phyloP scores from a whole-genome alignment of 31 red algal genomes.

The Endocladia muricata region DNA sequence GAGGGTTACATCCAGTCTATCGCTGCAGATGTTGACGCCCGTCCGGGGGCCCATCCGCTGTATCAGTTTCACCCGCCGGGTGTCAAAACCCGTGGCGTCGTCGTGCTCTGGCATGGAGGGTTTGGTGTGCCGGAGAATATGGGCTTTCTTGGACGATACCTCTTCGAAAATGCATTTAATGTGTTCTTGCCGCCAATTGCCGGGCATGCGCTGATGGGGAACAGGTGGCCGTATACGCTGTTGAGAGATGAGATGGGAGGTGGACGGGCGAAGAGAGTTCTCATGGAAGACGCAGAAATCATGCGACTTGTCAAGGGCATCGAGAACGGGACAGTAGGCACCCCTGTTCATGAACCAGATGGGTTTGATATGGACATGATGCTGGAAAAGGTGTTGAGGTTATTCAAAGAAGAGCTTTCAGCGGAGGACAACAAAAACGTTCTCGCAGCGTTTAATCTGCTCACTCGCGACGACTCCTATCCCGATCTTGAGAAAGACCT shows the following conservation, averaged over 20 bases:
- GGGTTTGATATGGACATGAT: constrained; percentile 6
- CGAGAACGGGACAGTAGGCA: background rate
- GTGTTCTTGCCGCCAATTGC: constrained; percentile 1
- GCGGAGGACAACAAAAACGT: background rate
- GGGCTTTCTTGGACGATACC: background rate
- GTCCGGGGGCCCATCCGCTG: constrained; percentile 14
- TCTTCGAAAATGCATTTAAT: constrained; percentile 3
- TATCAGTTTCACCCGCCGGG: constrained; percentile 22
- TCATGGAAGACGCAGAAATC: background rate
- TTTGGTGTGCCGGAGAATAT: constrained; percentile 9
- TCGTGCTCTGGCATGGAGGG: constrained; percentile 10
- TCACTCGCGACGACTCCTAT: background rate
- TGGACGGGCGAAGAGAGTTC: background rate
- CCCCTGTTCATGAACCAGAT: too few relatives aligned
- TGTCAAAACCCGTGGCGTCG: constrained; percentile 6
- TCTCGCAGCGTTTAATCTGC: background rate
- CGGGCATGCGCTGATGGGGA: constrained; percentile 13
- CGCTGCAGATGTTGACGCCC: background rate
- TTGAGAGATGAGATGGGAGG: background rate
- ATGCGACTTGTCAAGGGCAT: background rate
- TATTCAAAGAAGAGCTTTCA: background rate
- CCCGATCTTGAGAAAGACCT: background rate
- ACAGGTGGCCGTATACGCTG: background rate
- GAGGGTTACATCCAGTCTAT: constrained; percentile 14
- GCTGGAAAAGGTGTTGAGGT: background rate